A percentile compares a stretch with the other conserved stretches of the same genome.
Evolutionary conservation across 2,329 filamentous ascomycete genomes (phyloP).

Genomic region (Verruconis gallopava): DNA sequence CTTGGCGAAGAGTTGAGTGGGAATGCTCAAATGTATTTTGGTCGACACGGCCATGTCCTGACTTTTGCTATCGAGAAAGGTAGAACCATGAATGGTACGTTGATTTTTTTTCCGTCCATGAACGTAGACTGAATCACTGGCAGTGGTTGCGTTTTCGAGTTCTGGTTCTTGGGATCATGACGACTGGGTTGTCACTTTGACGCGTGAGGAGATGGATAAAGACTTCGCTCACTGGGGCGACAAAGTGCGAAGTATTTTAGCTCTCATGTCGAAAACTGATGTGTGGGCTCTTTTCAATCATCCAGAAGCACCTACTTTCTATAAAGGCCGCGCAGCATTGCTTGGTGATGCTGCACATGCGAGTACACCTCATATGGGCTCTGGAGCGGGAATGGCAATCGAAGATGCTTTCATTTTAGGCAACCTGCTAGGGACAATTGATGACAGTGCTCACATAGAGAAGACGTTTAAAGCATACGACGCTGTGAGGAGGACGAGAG

Average conservation of each 20-base stretch:
- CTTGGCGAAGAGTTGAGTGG: slow-evolving; percentile 37
- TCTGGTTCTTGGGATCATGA: slow-evolving; percentile 29
- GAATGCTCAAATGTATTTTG: slow-evolving; percentile 35
- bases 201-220: slow-evolving; percentile 26
- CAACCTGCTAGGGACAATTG: slow-evolving; percentile 10
- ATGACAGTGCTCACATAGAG: slow-evolving; percentile 3
- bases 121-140: background rate
- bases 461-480: slow-evolving; percentile 5
- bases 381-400: slow-evolving; percentile 27
- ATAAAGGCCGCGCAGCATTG: slow-evolving; percentile 18
- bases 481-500: slow-evolving; percentile 4
- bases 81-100: slow-evolving; percentile 40
- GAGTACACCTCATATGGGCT: slow-evolving; percentile 25
- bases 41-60: slow-evolving; percentile 43
- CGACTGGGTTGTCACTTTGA: slow-evolving; percentile 28
- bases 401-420: slow-evolving; percentile 20
- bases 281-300: slow-evolving; percentile 26
- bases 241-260: slow-evolving; percentile 24
- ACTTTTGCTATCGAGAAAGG: slow-evolving; percentile 49
- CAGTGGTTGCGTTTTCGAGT: slow-evolving; percentile 34
- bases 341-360: slow-evolving; percentile 29
- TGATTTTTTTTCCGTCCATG: background rate
- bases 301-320: slow-evolving; percentile 24
- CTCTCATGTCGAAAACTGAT: slow-evolving; percentile 32
- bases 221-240: slow-evolving; percentile 33